Base-by-base conservation (phyloP, 495 filamentous ascomycete species). In the Aspergillus kassunensis region DNA sequence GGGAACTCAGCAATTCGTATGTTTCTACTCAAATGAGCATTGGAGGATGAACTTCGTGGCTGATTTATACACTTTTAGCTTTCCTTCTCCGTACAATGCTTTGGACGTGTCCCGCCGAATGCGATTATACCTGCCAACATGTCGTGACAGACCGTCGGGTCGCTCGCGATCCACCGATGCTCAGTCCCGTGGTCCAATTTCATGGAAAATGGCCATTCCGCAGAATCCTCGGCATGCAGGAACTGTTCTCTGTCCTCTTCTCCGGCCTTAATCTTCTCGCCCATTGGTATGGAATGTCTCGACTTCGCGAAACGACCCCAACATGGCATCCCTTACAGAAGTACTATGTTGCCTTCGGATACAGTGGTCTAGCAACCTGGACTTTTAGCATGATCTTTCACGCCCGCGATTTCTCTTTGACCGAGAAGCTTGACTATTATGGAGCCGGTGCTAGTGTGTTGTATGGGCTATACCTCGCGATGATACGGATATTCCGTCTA, bases 151-250 rank as follows among this genome's bases (percentile, higher is more conserved):
- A 87, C 51, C 70, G 65, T 19, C 89, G 93, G 51, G 68, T 89
- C 43, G 74, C 80, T 31, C 77, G 80, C 59, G 77, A 83, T 40
- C 80, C 81, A 25, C 82, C 83, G 12, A 79, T 81, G 69, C 66
- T 79, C 34, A 73, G 79, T 24, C 80, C 88, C 3, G 66, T 96
- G 23, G 83, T 91, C 33, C 93, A 98, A 73, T 98, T 88, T 76
- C 91, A 98, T 75, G 93, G 95, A n/a, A 98, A 98, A 81, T 98
- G 93, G 93, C 93, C 93, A 24, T 98, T 98, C 76, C 75, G 80
- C 56, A 85, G 93, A 53, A 76, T 96, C 53, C 68, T 95, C 15
- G 93, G 93, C 60, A 84, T 96, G 73, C 93, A 98, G 72, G 93
- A 98, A 74, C 90, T 91, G 54, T 89, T 88, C 69, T 88, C 83